These are phyloP conservation scores for Periconia sp. DNA, from an alignment of 2,329 filamentous ascomycete genomes.

Conservation along the genomic window DNA sequence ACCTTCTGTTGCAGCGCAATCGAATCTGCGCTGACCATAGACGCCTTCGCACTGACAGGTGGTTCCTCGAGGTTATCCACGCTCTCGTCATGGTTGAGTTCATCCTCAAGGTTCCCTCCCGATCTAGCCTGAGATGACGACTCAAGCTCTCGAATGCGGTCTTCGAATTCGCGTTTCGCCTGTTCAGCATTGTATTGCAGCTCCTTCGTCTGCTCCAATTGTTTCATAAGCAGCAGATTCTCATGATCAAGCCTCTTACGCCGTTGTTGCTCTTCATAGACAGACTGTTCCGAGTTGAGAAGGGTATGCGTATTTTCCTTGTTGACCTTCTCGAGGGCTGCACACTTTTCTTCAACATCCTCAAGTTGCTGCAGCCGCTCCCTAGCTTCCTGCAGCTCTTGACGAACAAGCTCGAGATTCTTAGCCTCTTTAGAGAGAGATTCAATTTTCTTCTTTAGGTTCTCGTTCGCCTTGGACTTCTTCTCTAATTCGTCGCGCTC, in stretches of 20 bases:
- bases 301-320: slow-evolving; percentile 58
- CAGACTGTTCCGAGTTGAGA: slow-evolving; percentile 58
- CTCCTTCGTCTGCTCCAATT: slow-evolving; percentile 55
- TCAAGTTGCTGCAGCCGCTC: slow-evolving; percentile 55
- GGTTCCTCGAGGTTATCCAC: slow-evolving; percentile 30
- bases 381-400: slow-evolving; percentile 52
- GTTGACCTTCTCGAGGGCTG: slow-evolving; percentile 56
- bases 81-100: slow-evolving; percentile 44
- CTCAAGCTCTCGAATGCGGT: slow-evolving; percentile 51
- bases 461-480: slow-evolving; percentile 58
- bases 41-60: slow-evolving; percentile 17
- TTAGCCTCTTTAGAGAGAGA: slow-evolving; percentile 56
- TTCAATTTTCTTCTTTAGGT: slow-evolving; percentile 61
- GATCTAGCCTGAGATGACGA: slow-evolving; percentile 33
- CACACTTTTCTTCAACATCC: slow-evolving; percentile 51
- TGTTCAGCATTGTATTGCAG: slow-evolving; percentile 56
- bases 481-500: slow-evolving; percentile 58
- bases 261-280: slow-evolving; percentile 57
- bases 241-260: slow-evolving; percentile 56
- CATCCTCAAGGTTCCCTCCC: slow-evolving; percentile 48
- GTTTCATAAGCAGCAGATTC: slow-evolving; percentile 53
- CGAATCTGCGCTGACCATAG: slow-evolving; percentile 35
- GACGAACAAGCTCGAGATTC: slow-evolving; percentile 48
- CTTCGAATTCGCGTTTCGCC: slow-evolving; percentile 54
- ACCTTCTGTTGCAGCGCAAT: slow-evolving; percentile 49